phyloP scores from a whole-genome alignment of 2,329 filamentous ascomycete species.

The Arachnopeziza araneosa region DNA sequence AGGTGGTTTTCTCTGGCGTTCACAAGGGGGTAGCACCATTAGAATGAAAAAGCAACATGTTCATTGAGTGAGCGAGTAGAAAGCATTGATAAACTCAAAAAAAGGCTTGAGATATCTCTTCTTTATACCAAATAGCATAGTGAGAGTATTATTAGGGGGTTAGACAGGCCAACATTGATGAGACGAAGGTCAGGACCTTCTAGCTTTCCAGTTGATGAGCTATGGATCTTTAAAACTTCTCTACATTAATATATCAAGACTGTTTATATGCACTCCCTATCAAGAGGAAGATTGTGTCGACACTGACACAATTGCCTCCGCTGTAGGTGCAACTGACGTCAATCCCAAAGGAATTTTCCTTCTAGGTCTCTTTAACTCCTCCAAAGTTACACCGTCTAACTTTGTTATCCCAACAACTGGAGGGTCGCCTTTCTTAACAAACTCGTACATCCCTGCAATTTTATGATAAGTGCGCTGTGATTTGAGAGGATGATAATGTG shows the following conservation, averaged over 20 bases:
- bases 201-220: no score
- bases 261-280: background rate
- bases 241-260: background rate
- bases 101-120: no score
- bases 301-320: background rate
- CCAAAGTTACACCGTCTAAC: slow-evolving; percentile 73
- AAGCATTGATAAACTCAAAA: no score
- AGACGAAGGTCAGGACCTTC: no score
- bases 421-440: slow-evolving; percentile 86
- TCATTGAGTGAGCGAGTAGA: background rate
- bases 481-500: background rate
- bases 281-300: background rate
- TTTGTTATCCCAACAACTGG: slow-evolving; percentile 92
- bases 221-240: background rate
- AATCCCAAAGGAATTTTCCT: slow-evolving; percentile 33
- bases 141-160: no score
- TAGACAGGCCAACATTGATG: no score
- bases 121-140: no score
- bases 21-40: background rate
- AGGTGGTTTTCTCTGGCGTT: background rate
- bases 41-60: background rate
- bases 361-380: slow-evolving; percentile 76
- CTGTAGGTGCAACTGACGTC: background rate
- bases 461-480: slow-evolving; percentile 16
- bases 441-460: slow-evolving; percentile 72